Base-by-base conservation (phyloP, 805 yeast genomes). In the Candida sanyiensis region DNA sequence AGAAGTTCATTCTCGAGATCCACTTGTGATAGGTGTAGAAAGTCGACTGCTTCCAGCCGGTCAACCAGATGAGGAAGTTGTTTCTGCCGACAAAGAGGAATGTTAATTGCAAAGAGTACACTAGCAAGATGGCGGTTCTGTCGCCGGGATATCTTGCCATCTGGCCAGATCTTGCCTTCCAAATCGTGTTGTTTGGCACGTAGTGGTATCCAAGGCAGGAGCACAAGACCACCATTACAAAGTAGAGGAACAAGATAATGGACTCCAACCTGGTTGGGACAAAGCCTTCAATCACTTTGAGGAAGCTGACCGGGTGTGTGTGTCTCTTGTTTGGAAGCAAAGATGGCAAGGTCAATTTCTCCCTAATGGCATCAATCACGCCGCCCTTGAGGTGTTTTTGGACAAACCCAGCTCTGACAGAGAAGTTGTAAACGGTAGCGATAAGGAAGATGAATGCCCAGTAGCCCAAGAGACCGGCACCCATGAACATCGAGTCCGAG, bases 21-120 rank as follows among this genome's bases (percentile, higher is more conserved):
- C 80, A 80, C 55, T 74, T 79, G 60, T 87, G 96, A 52, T 75
- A 73, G 22, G 69, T 61, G 47, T 78, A 66, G 58, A 83, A 82
- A 3, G 83, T 70, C 12, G 80, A 66, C 47, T 73, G 79, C 6
- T 76, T 65, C 74, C 86, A 72, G 7, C 87, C 85, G 0, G 90
- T 76, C 12, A 79, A 40, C 59, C 63, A 66, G 42, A 72, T 69
- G 45, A 83, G 58, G 35, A 85, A 68, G 58, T 81, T 85, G 60
- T 83, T 85, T 51, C 94, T 66, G 9, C 87, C 83, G 6, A 84
- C 80, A 51, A 83, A 78, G 32, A 83, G 56, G 38, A 77, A 68
- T 19, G 77, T 53, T 8, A 72, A 50, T 1, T 89, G 86, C 40
- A 77, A 47, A 20, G 61, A 56, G 16, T 61, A 62, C 32, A 64